Conservation (phyloP, 306 rosid species). For the Fagus crenata region DNA sequence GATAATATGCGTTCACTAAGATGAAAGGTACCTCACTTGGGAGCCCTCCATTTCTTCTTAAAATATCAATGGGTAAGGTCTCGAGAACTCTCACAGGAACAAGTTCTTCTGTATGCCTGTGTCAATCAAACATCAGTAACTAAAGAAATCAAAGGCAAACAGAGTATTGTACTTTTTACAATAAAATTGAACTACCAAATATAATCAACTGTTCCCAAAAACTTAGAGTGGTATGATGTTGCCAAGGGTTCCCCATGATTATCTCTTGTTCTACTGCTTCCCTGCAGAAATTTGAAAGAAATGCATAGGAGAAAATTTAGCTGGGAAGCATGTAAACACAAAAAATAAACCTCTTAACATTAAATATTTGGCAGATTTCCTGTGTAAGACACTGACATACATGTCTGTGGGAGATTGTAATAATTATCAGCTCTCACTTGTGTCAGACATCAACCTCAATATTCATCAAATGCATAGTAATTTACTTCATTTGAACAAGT, state of each 20-base stretch:
- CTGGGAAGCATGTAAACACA: slow-evolving; percentile 3
- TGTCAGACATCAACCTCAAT: slow-evolving; percentile 14
- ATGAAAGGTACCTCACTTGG: slow-evolving; percentile 70
- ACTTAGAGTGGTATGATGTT: slow-evolving; percentile 86
- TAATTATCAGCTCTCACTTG: neutral
- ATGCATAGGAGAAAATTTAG: slow-evolving; percentile 8
- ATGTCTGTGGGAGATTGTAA: slow-evolving; percentile 6
- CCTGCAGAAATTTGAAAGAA: slow-evolving; percentile 46
- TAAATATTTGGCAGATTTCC: neutral
- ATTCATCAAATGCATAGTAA: slow-evolving; percentile 10
- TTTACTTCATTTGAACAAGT: slow-evolving; percentile 10
- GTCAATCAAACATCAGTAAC: slow-evolving; percentile 21
- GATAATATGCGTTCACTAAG: slow-evolving; percentile 6
- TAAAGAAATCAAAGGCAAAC: slow-evolving; percentile 8
- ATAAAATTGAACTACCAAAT: slow-evolving; percentile 60
- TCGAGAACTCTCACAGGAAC: slow-evolving; percentile 82
- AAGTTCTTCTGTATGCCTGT: slow-evolving; percentile 76
- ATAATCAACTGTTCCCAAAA: slow-evolving; percentile 92
- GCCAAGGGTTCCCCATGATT: slow-evolving; percentile 81
- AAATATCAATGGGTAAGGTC: slow-evolving; percentile 65
- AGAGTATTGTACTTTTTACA: slow-evolving; percentile 13
- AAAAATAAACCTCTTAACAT: neutral
- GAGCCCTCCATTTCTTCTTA: slow-evolving; percentile 71
- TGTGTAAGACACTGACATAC: slow-evolving; percentile 18
- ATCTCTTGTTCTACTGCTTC: slow-evolving; percentile 71